Evolutionary conservation across 352 stramenopile genomes (phyloP).

Genomic region (Phytophthora pistaciae): DNA sequence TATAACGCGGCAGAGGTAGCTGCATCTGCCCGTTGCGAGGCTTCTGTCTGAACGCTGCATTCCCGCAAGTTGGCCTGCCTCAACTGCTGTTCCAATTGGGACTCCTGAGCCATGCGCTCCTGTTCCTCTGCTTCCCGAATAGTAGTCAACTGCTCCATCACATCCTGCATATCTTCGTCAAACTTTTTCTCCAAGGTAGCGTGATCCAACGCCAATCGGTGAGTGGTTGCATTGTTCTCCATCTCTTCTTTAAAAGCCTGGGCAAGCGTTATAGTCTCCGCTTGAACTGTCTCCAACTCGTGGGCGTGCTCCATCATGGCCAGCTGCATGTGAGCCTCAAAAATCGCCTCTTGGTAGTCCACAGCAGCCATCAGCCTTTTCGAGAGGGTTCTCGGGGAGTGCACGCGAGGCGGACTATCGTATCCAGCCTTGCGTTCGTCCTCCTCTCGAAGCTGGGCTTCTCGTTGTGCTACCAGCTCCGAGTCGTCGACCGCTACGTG

Average conservation of each 20-base stretch:
- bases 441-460: conserved; percentile 22
- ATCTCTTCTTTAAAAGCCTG: conserved; percentile 79
- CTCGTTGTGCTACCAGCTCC: conserved; percentile 27
- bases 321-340: conserved; percentile 69
- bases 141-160: conserved; percentile 47
- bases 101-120: conserved; percentile 17
- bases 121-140: conserved; percentile 48
- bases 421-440: conserved; percentile 13
- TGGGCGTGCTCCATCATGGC: conserved; percentile 67
- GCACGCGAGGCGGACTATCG: conserved; percentile 32
- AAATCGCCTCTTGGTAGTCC: conserved; percentile 74
- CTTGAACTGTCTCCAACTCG: conserved; percentile 58
- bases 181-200: conserved; percentile 55
- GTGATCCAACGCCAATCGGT: conserved; percentile 66
- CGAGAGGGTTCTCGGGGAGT: conserved; percentile 62
- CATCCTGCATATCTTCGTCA: conserved; percentile 53
- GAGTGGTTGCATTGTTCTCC: conserved; percentile 46
- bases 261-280: conserved; percentile 59
- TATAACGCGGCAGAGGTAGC: conserved; percentile 49
- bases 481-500: conserved; percentile 39
- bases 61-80: conserved; percentile 50
- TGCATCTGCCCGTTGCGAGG: conserved; percentile 34
- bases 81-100: conserved; percentile 28
- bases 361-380: conserved; percentile 65
- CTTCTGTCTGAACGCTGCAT: conserved; percentile 61